Percentiles rank a stretch among this genome's conserved stretches.
Evolutionary conservation across 768 basidiomycete species (phyloP).

Genomic region (Porpolomopsis calyptriformis): DNA sequence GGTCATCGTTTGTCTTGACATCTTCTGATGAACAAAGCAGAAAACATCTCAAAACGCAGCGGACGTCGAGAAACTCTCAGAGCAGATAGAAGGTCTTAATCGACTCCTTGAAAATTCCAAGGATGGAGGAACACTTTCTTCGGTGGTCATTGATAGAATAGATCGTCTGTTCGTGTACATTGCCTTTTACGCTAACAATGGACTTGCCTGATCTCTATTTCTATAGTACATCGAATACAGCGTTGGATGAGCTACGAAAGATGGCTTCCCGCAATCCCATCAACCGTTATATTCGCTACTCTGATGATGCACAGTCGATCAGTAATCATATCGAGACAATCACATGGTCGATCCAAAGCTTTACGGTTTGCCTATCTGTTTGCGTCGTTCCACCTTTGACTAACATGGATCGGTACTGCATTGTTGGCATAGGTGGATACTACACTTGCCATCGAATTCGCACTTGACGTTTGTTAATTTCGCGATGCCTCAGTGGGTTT

Average conservation of each 20-base stretch:
- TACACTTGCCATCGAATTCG: conserved; percentile 6
- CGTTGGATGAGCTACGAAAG: not conserved
- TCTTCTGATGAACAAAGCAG: not conserved
- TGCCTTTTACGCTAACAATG: not conserved
- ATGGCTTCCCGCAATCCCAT: conserved; percentile 1
- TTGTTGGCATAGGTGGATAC: conserved; percentile 5
- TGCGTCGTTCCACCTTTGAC: not conserved
- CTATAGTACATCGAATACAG: not conserved
- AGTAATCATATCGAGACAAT: conserved; percentile 3
- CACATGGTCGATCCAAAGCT: conserved; percentile 5
- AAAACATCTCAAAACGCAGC: not conserved
- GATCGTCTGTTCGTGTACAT: conserved; percentile 1
- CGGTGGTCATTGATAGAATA: conserved; percentile 1
- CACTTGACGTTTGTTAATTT: not conserved
- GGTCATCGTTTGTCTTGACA: not conserved
- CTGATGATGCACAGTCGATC: not conserved
- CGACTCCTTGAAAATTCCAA: conserved; percentile 2
- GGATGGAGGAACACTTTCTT: not conserved
- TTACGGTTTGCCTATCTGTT: conserved; percentile 3
- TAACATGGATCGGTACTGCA: not conserved
- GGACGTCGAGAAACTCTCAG: conserved; percentile 3
- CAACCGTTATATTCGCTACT: conserved; percentile 1
- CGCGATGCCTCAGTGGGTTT: not conserved
- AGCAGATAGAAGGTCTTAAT: not conserved
- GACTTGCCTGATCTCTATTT: not conserved